A percentile compares a stretch with the other conserved stretches of the same genome.
Evolutionary conservation across 495 filamentous ascomycete species (phyloP).

Genomic region (Penicillium angulare): DNA sequence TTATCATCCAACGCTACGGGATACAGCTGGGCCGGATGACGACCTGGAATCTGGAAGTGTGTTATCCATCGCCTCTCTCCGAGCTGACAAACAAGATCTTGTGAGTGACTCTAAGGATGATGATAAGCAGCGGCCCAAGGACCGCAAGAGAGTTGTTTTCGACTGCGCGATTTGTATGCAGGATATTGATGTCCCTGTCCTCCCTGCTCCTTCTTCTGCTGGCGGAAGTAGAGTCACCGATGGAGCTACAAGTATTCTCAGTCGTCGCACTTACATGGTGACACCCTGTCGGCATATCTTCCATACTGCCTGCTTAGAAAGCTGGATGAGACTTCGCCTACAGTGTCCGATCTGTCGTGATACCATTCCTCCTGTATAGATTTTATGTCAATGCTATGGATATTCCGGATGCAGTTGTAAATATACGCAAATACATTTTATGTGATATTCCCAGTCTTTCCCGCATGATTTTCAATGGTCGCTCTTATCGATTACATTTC

Average conservation of each 20-base stretch:
- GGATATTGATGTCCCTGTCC: slow-evolving; percentile 81
- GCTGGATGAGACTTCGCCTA: slow-evolving; percentile 90
- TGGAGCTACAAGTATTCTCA: slow-evolving; percentile 68
- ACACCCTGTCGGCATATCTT: slow-evolving; percentile 97
- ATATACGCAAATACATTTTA: neutral
- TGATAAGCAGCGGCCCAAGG: slow-evolving; percentile 36
- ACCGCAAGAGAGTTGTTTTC: slow-evolving; percentile 60
- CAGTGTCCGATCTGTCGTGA: slow-evolving; percentile 97
- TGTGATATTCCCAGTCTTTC: neutral
- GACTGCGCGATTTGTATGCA: slow-evolving; percentile 97
- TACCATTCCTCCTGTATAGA: slow-evolving; percentile 76
- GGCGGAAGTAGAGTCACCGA: slow-evolving; percentile 50
- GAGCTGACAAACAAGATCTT: slow-evolving; percentile 43
- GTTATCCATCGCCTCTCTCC: slow-evolving; percentile 66
- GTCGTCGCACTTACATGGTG: slow-evolving; percentile 86
- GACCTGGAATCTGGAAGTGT: slow-evolving; percentile 68
- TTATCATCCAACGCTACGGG: slow-evolving; percentile 88
- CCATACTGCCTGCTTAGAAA: slow-evolving; percentile 88
- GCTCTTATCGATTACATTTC: no score
- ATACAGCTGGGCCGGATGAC: slow-evolving; percentile 50
- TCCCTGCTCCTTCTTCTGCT: slow-evolving; percentile 54
- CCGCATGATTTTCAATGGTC: no score
- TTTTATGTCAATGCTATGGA: neutral
- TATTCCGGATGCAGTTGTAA: neutral
- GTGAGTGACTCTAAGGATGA: slow-evolving; percentile 38